Conservation (phyloP, 768 basidiomycete species). For the Psilocybe subaeruginosa region DNA sequence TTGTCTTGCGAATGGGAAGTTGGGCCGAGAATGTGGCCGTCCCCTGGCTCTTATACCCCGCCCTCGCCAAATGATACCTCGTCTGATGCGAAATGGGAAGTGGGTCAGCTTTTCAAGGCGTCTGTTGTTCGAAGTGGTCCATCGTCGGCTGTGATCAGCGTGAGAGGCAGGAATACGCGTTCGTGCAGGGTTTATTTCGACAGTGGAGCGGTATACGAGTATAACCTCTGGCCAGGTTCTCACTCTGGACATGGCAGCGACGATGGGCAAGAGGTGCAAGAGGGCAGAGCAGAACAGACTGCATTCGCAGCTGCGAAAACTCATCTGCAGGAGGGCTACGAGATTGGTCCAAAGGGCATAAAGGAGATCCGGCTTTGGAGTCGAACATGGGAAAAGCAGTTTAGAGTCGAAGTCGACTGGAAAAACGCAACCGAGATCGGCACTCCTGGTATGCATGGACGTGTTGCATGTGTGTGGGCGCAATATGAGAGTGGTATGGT, state of each 20-base stretch:
- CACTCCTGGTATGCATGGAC: constrained; percentile 33
- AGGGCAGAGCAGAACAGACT: neutral
- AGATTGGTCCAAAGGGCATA: constrained; percentile 30
- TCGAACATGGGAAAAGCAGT: constrained; percentile 56
- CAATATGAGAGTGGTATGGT: constrained; percentile 64
- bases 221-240: constrained; percentile 30
- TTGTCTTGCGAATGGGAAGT: constrained; percentile 31
- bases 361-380: constrained; percentile 59
- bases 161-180: constrained; percentile 65
- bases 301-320: neutral
- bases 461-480: constrained; percentile 66
- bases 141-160: constrained; percentile 47
- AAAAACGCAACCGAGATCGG: constrained; percentile 3
- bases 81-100: constrained; percentile 10
- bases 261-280: neutral
- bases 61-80: neutral
- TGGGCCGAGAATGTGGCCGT: constrained; percentile 23
- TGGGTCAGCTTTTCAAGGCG: constrained; percentile 35
- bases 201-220: constrained; percentile 36
- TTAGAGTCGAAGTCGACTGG: constrained; percentile 59
- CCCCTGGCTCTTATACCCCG: constrained; percentile 16
- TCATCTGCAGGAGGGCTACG: constrained; percentile 45
- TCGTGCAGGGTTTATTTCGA: constrained; percentile 65
- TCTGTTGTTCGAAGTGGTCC: constrained; percentile 41
- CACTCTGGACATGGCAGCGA: neutral